Percentiles rank a stretch among this genome's conserved stretches.
phyloP scores from a whole-genome alignment of 768 basidiomycete genomes.

The Pholiota conissans region DNA sequence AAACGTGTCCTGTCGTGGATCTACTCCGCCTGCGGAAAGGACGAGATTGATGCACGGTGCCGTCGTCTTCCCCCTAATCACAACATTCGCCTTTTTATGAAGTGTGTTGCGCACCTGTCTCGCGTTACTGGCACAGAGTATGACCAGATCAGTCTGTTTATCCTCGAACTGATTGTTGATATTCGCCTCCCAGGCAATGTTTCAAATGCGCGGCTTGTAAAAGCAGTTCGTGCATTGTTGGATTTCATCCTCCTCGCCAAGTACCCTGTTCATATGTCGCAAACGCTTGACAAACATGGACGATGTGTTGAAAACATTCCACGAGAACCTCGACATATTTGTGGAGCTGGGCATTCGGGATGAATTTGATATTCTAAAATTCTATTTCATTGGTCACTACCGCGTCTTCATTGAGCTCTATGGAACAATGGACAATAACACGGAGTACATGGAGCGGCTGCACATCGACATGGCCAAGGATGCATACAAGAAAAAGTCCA shows the following conservation, averaged over 20 bases:
- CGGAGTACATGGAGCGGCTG: slow-evolving; percentile 31
- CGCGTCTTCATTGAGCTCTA: slow-evolving; percentile 20
- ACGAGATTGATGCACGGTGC: slow-evolving; percentile 39
- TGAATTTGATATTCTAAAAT: slow-evolving; percentile 38
- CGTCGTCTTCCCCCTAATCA: slow-evolving; percentile 26
- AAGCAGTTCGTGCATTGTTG: slow-evolving; percentile 7
- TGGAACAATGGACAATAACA: slow-evolving; percentile 33
- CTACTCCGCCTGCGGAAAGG: slow-evolving; percentile 15
- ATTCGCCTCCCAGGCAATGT: slow-evolving; percentile 5
- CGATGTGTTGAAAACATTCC: slow-evolving; percentile 6
- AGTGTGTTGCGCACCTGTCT: slow-evolving; percentile 12
- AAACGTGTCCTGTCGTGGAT: slow-evolving; percentile 43
- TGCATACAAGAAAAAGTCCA: too few species aligned
- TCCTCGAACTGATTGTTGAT: slow-evolving; percentile 9
- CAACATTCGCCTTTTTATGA: slow-evolving; percentile 22
- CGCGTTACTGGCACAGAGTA: slow-evolving; percentile 15
- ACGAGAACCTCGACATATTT: slow-evolving; percentile 9
- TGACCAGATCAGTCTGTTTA: slow-evolving; percentile 14
- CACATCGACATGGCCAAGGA: slow-evolving; percentile 1
- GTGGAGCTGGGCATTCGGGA: slow-evolving; percentile 20
- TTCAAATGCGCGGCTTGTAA: slow-evolving; percentile 5
- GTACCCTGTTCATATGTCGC: slow-evolving; percentile 15
- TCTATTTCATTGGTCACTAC: slow-evolving; percentile 32
- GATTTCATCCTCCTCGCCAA: slow-evolving; percentile 17
- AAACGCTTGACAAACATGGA: slow-evolving; percentile 11